Base-by-base conservation (phyloP, 2,329 filamentous ascomycete species). In the Colletotrichum tropicicola region DNA sequence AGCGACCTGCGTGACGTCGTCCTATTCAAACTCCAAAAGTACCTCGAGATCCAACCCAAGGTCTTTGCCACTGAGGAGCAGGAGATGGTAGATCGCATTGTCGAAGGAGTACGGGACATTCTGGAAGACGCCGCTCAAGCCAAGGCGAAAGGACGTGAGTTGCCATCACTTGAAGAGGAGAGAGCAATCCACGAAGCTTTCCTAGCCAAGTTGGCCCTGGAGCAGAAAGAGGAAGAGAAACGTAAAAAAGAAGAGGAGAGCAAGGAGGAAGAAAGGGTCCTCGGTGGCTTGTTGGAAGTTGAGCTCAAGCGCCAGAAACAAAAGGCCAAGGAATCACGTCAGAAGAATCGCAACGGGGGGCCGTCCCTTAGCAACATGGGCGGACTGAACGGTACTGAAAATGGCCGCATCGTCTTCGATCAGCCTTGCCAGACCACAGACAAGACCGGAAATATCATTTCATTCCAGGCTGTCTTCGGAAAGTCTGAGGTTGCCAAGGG, bases 161-260 rank as follows among this genome's bases (percentile, higher is more conserved):
- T 97, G 15, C 94, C 93, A 1, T 97, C 93, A 30, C 83, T 98
- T 6, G 93, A 97, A 72, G 93, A 97, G 71, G 94, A 98, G 77
- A 88, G 94, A 39, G 93, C 92, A 27, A 89, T 89, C 13, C 93
- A 97, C 67, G 92, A 97, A 78, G 91, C 91, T 21, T 88, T 87
- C 23, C 82, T 92, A 27, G 88, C 88, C 47, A 84, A 85, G 71
- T 78, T 87, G 54, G 91, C 85, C 69, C 80, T 81, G 76, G 85
- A 84, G 73, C 82, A 87, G 66, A 83, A 81, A 65, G 80, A 84
- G 68, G 82, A 82, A 49, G 82, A 87, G 53, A 82, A 85, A 41
- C 79, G 81, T 44, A 85, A 83, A 70, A 85, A 81, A 65, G 73
- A 83, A 37, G 81, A 88, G 65, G 88, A 89, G 69, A 83, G 79